These are phyloP conservation scores for Claviceps pazoutovae DNA, from an alignment of 2,329 filamentous ascomycete species.

Conservation along the genomic window DNA sequence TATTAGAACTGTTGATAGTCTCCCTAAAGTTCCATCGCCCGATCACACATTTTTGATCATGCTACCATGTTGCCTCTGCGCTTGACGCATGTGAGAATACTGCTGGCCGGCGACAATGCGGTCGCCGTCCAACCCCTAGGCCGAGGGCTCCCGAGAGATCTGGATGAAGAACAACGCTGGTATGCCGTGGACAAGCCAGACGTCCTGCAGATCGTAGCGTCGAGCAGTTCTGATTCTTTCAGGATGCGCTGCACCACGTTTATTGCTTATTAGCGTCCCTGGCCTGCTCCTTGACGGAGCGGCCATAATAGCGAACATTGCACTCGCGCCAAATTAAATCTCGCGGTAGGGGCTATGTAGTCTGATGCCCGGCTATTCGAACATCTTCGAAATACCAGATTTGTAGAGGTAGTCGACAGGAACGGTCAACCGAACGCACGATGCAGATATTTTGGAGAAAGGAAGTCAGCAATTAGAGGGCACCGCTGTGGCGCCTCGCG, in stretches of 20 bases:
- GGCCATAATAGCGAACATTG: slow-evolving; percentile 45
- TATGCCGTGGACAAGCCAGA: too few species aligned
- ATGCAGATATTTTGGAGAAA: too few species aligned
- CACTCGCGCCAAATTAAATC: slow-evolving; percentile 26
- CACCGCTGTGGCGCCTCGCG: too few species aligned
- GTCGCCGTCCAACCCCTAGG: neutral
- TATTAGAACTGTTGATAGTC: slow-evolving; percentile 28
- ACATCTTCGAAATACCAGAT: too few species aligned
- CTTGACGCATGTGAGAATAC: slow-evolving; percentile 9
- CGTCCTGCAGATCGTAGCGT: slow-evolving; percentile 50
- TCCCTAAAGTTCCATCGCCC: slow-evolving; percentile 31
- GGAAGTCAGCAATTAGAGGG: too few species aligned
- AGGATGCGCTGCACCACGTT: slow-evolving; percentile 52
- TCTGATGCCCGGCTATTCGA: too few species aligned
- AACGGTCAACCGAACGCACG: too few species aligned
- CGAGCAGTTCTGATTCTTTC: slow-evolving; percentile 57
- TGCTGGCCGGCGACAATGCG: slow-evolving; percentile 5
- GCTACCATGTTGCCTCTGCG: slow-evolving; percentile 9
- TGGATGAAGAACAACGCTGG: neutral
- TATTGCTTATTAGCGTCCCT: slow-evolving; percentile 48
- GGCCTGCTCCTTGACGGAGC: slow-evolving; percentile 52
- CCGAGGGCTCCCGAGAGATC: slow-evolving; percentile 1
- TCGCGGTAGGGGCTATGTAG: too few species aligned
- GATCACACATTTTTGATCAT: slow-evolving; percentile 1
- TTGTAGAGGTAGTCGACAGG: too few species aligned